Conservation (phyloP, 805 yeast genomes). For the Zygotorulaspora danielsina region DNA sequence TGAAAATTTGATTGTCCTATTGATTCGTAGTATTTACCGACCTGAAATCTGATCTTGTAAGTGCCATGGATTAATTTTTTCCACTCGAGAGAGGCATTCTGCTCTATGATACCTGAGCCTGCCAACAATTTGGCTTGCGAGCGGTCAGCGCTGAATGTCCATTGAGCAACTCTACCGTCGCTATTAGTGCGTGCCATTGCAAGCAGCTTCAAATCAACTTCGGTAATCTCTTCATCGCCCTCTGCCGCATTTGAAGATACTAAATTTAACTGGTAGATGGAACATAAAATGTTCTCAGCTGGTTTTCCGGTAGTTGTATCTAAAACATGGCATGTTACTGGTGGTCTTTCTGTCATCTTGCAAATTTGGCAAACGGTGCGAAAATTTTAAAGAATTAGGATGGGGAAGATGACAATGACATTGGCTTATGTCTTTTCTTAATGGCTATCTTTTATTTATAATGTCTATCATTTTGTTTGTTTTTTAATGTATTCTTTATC, state of each 20-base stretch:
- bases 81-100: conserved; percentile 38
- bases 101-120: conserved; percentile 34
- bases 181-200: conserved; percentile 66
- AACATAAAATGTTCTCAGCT: conserved; percentile 70
- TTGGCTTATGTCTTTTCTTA: no score
- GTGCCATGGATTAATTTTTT: conserved; percentile 51
- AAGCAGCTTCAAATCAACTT: conserved; percentile 41
- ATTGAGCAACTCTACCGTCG: conserved; percentile 75
- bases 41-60: conserved; percentile 73
- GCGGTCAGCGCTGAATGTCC: conserved; percentile 49
- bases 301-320: conserved; percentile 85
- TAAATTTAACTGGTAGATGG: conserved; percentile 40
- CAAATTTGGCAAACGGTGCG: neutral
- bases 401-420: no score
- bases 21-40: conserved; percentile 57
- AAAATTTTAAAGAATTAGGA: no score
- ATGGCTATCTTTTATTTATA: no score
- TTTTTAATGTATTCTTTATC: neutral
- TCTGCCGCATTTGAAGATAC: conserved; percentile 12
- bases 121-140: conserved; percentile 14
- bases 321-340: conserved; percentile 84
- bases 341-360: conserved; percentile 33
- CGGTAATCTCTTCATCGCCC: conserved; percentile 26
- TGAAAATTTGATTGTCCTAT: conserved; percentile 56
- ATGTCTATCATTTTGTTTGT: no score